phyloP scores from a whole-genome alignment of 176 grass and related monocot genomes.

The Luzula sylvatica region DNA sequence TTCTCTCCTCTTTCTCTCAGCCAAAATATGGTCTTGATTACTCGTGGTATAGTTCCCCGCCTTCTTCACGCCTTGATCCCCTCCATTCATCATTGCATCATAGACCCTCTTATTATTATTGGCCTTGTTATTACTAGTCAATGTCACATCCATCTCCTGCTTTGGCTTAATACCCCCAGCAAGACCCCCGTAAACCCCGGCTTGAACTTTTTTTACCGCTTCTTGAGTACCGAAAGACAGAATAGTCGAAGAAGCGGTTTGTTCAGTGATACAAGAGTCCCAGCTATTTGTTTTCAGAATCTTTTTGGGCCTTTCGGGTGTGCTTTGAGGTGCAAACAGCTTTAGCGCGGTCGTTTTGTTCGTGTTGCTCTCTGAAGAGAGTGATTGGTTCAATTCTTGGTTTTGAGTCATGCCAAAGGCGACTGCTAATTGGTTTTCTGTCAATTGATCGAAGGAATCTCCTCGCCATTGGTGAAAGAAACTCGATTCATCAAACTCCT shows the following conservation, averaged over 20 bases:
- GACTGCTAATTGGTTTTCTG: constrained; percentile 64
- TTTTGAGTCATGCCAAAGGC: constrained; percentile 44
- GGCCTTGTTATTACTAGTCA: constrained; percentile 8
- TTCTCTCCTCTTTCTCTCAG: constrained; percentile 80
- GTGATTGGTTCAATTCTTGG: constrained; percentile 28
- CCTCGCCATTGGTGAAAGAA: constrained; percentile 90
- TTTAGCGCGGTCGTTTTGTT: background rate
- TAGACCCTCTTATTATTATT: constrained; percentile 41
- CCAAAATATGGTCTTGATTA: constrained; percentile 91
- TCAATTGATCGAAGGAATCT: constrained; percentile 50
- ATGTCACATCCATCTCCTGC: constrained; percentile 35
- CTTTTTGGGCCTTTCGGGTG: constrained; percentile 36
- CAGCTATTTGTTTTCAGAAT: constrained; percentile 53
- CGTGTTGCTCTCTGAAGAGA: constrained; percentile 28
- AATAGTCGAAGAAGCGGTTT: constrained; percentile 78
- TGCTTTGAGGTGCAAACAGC: background rate
- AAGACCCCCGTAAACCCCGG: constrained; percentile 23
- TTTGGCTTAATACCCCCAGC: constrained; percentile 32
- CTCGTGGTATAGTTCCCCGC: constrained; percentile 1
- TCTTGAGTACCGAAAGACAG: constrained; percentile 54
- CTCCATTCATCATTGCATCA: constrained; percentile 29
- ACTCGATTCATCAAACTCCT: constrained; percentile 72
- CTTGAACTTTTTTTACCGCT: constrained; percentile 1
- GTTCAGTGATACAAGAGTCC: constrained; percentile 89
- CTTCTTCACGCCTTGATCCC: constrained; percentile 11